Evolutionary conservation across 768 basidiomycete species (phyloP).

Genomic region (Sarcodon aspratus): DNA sequence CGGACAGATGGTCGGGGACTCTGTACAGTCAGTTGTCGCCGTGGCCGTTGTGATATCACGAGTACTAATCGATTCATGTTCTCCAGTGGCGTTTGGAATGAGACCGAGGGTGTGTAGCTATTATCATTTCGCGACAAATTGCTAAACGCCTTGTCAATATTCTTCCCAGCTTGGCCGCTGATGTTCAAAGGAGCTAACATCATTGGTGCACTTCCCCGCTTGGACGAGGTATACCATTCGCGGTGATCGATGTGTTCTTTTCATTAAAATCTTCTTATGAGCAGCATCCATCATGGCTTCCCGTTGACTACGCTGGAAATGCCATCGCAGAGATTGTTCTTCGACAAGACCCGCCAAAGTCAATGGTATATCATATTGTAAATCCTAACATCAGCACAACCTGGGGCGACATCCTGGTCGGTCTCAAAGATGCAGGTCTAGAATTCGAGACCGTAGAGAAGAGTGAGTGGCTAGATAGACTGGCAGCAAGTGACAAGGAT

Average conservation of each 20-base stretch:
- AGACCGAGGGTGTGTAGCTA: conserved; percentile 23
- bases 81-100: conserved; percentile 37
- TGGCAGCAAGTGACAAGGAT: conserved; percentile 24
- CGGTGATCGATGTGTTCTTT: too few species aligned
- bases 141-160: too few species aligned
- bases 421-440: conserved; percentile 25
- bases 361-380: conserved; percentile 26
- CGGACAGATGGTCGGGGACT: conserved; percentile 47
- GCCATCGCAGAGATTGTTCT: conserved; percentile 34
- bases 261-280: not conserved
- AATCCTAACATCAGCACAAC: conserved; percentile 19
- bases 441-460: conserved; percentile 26
- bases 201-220: conserved; percentile 22
- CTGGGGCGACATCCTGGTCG: conserved; percentile 30
- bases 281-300: conserved; percentile 36
- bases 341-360: conserved; percentile 1
- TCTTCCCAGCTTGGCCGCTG: conserved; percentile 17
- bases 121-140: too few species aligned
- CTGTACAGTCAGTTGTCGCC: conserved; percentile 15
- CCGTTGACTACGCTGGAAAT: conserved; percentile 38
- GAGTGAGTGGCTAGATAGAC: conserved; percentile 24
- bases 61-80: not conserved
- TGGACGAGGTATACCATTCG: conserved; percentile 14
- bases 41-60: not conserved
- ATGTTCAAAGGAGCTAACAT: conserved; percentile 34